These are phyloP conservation scores for Mrakia hoshinonis DNA, from an alignment of 768 basidiomycete genomes.

Conservation along the genomic window DNA sequence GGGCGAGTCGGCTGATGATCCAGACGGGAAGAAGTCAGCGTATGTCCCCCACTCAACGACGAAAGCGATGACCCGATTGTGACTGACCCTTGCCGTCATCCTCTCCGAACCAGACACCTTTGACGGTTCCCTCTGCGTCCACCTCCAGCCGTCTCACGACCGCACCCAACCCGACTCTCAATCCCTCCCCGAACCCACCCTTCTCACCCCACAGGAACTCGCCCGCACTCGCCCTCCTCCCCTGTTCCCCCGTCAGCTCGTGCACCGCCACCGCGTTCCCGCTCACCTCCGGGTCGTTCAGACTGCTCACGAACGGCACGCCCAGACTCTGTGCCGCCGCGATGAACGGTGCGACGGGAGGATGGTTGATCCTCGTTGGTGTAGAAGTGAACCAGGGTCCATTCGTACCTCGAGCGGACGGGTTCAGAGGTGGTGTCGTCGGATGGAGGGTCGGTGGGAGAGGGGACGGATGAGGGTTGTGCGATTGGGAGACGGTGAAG, in stretches of 20 bases:
- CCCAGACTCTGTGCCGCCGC: constrained; percentile 4
- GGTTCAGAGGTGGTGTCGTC: neutral
- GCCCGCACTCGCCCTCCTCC: constrained; percentile 19
- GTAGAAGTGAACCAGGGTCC: constrained; percentile 26
- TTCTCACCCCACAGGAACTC: constrained; percentile 10
- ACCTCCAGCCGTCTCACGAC: constrained; percentile 19
- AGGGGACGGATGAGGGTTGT: neutral
- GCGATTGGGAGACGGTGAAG: constrained; percentile 23
- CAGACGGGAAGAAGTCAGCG: neutral
- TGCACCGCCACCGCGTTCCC: constrained; percentile 26
- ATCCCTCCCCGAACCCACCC: constrained; percentile 13
- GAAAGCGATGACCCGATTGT: neutral
- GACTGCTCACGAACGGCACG: constrained; percentile 16
- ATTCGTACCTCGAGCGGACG: neutral
- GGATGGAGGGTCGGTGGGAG: constrained; percentile 9
- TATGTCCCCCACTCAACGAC: neutral
- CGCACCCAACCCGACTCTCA: constrained; percentile 23
- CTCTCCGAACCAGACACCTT: constrained; percentile 24
- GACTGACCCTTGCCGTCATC: constrained; percentile 7
- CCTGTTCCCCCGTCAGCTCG: constrained; percentile 26
- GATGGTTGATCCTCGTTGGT: constrained; percentile 10
- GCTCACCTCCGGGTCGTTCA: constrained; percentile 22
- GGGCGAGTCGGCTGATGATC: neutral
- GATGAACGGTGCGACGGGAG: constrained; percentile 24
- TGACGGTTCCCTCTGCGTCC: neutral